These are phyloP conservation scores for Sugiyamaella smithiae DNA, from an alignment of 805 yeast species.

Conservation along the genomic window DNA sequence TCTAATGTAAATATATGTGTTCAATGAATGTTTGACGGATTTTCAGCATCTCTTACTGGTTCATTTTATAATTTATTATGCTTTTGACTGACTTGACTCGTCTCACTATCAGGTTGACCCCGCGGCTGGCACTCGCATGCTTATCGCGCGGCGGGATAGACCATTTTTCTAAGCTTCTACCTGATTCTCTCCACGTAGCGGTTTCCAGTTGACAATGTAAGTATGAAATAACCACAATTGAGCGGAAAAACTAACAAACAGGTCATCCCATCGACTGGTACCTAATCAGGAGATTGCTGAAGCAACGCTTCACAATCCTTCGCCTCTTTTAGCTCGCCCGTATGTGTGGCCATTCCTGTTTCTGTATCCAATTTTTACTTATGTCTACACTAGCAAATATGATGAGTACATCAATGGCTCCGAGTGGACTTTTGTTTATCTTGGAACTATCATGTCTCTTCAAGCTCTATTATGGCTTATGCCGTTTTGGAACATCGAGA, in stretches of 20 bases:
- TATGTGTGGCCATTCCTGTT: conserved; percentile 66
- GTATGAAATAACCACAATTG: background rate
- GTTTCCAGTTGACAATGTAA: conserved; percentile 1
- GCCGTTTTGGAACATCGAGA: conserved; percentile 88
- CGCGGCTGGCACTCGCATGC: too few relatives aligned
- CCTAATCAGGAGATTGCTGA: conserved; percentile 67
- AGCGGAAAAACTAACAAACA: background rate
- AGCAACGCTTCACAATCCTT: conserved; percentile 73
- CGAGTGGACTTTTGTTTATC: conserved; percentile 93
- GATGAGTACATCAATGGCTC: conserved; percentile 81
- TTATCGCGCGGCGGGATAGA: background rate
- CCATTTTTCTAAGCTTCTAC: background rate
- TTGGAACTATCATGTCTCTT: conserved; percentile 67
- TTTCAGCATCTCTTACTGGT: too few relatives aligned
- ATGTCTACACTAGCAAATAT: conserved; percentile 64
- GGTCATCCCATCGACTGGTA: conserved; percentile 42
- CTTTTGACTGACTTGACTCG: background rate
- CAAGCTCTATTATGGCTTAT: conserved; percentile 78
- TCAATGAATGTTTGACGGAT: too few relatives aligned
- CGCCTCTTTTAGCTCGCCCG: conserved; percentile 58
- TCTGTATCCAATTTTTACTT: conserved; percentile 69
- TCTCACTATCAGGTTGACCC: background rate
- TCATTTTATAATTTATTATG: too few relatives aligned
- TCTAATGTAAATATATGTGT: too few relatives aligned
- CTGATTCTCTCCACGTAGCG: conserved; percentile 4